Conservation (phyloP, 2,329 filamentous ascomycete species). For the Hymenoscyphus occultus region DNA sequence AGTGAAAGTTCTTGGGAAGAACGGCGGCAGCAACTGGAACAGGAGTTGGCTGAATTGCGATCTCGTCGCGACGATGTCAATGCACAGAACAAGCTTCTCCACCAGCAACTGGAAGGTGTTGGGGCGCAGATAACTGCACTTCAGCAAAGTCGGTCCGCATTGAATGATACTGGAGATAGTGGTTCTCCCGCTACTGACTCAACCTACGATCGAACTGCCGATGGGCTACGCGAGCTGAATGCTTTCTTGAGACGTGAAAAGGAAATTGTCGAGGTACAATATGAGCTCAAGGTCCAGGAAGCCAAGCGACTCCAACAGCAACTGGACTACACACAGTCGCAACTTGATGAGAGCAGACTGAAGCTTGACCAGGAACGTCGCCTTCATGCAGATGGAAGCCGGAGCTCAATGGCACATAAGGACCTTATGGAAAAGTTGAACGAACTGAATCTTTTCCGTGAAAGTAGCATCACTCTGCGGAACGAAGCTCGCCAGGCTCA, state of each 20-base stretch:
- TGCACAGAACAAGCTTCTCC: conserved; percentile 85
- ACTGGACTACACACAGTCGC: conserved; percentile 78
- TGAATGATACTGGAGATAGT: conserved; percentile 50
- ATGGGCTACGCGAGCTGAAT: conserved; percentile 85
- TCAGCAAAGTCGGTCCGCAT: conserved; percentile 67
- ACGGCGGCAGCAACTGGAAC: conserved; percentile 74
- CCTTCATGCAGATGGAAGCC: conserved; percentile 68
- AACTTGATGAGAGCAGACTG: conserved; percentile 83
- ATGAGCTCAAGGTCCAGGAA: conserved; percentile 85
- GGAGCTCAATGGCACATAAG: conserved; percentile 74
- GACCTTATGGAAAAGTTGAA: conserved; percentile 93
- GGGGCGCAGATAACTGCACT: conserved; percentile 74
- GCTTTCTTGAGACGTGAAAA: conserved; percentile 91
- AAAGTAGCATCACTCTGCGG: conserved; percentile 88
- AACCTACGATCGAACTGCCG: conserved; percentile 57
- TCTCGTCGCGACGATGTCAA: conserved; percentile 78
- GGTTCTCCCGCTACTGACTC: conserved; percentile 40
- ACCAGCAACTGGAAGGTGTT: conserved; percentile 83
- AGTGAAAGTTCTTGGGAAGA: conserved; percentile 88
- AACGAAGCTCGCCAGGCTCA: conserved; percentile 81
- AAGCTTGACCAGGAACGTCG: conserved; percentile 89
- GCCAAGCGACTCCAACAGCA: conserved; percentile 86
- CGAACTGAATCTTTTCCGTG: conserved; percentile 91
- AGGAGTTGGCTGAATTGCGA: conserved; percentile 76
- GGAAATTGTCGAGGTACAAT: conserved; percentile 96